Percentiles rank a stretch among this genome's conserved stretches.
Conservation (phyloP, 2,329 filamentous ascomycete genomes). For the Fusarium sp. region DNA sequence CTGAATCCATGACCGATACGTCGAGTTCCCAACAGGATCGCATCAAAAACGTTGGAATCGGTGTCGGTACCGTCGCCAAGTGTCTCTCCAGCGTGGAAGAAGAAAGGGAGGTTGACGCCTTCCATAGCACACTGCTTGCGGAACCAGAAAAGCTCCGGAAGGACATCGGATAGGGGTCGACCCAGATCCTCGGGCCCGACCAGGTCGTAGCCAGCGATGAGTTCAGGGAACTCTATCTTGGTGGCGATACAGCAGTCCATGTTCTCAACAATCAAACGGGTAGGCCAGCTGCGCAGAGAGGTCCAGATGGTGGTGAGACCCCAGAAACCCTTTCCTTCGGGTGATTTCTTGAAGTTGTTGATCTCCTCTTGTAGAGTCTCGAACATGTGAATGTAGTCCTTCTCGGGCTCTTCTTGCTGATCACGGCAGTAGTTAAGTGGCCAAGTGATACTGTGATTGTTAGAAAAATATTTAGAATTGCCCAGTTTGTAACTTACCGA, state of each 20-base stretch:
- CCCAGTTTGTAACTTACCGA: conserved; percentile 52
- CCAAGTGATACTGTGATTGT: conserved; percentile 71
- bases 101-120: conserved; percentile 87
- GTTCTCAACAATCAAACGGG: conserved; percentile 75
- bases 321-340: conserved; percentile 82
- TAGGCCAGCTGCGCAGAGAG: conserved; percentile 71
- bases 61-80: conserved; percentile 78
- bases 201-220: conserved; percentile 88
- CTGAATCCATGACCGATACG: conserved; percentile 92
- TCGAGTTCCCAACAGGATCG: conserved; percentile 84
- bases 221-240: conserved; percentile 80
- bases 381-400: conserved; percentile 76
- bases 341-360: conserved; percentile 75
- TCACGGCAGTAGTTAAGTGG: conserved; percentile 74
- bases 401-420: conserved; percentile 72
- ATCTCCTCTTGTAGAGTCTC: conserved; percentile 81
- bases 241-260: conserved; percentile 90
- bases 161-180: conserved; percentile 77
- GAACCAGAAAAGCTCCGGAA: conserved; percentile 94
- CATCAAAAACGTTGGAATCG: conserved; percentile 88
- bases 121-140: conserved; percentile 83
- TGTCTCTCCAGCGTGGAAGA: conserved; percentile 93
- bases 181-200: conserved; percentile 89
- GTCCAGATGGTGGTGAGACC: conserved; percentile 90
- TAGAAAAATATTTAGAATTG: conserved; percentile 6